Evolutionary conservation across 495 filamentous ascomycete species (phyloP), one percentile per base, ranked within the genome.

Genomic region (Podospora didyma): DNA sequence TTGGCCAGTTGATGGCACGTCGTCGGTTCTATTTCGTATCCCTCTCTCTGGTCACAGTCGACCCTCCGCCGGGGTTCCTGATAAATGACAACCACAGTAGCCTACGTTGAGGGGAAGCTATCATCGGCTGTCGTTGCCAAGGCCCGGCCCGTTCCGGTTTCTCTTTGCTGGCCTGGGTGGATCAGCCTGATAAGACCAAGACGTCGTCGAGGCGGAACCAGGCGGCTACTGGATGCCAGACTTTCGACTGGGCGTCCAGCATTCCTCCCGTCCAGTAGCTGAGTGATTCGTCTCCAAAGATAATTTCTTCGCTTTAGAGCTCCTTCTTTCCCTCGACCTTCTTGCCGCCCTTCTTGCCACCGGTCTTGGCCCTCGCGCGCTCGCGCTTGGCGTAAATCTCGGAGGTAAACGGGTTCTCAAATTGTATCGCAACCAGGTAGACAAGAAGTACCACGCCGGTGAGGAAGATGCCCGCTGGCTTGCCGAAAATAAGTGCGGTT

Each of bases 351-450:
- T 31, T 31, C 26, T 31, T 31, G 26, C 26, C n/a, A n/a, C n/a
- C 68, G 14, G 53, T 53, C 61, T 62, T 60, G 52, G 71, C 73
- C 44, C 74, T 66, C 60, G 77, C 77, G 60, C 73, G 76, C 61
- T 88, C 89, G 54, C 94, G 86, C 85, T 96, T 96, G 53, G 86
- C 88, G 72, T 97, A 98, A 60, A 98, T 98, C 58, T 82, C 89
- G 1, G 83, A 83, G 31, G 94, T 98, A 74, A 98, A 98, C n/a
- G 93, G 93, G 78, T 98, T 94, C 73, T 98, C 94, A 75, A 87
- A 97, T 64, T 77, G 77, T 64, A 96, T 81, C 51, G 94, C 94
- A 61, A 96, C 75, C 66, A 82, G 77, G 73, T 98, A 98, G 50
- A 89, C 79, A 23, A 86, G 69, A 62, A 88, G 82, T 22, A 97